Base-by-base conservation (phyloP, 2,329 filamentous ascomycete genomes). In the Penicillium hordei region DNA sequence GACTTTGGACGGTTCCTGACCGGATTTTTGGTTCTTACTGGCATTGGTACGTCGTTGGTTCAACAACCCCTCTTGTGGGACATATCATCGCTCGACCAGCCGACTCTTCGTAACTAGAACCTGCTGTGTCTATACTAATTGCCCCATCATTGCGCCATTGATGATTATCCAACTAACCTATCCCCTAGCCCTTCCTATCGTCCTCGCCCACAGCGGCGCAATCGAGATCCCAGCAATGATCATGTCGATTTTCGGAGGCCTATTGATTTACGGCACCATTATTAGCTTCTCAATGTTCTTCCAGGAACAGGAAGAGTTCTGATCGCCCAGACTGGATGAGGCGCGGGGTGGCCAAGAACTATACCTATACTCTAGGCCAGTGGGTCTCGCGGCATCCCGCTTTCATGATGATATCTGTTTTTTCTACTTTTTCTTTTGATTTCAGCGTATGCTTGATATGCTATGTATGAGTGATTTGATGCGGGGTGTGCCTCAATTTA, bases 231-330 rank as follows among this genome's bases (percentile, higher is more conserved):
- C 91, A 52, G 94, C 94, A 48, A 96, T 96, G 87, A 80, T 91
- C 73, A 99, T 99, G 94, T 95, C 90, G 52, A 89, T 99, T 68
- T 79, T 93, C 52, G 94, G 94, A 29, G 94, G 94, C 52, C 81
- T 97, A 59, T 80, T 99, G 73, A 99, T 99, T 74, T 99, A 99
- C 78, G 91, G 91, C 57, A 99, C 94, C 48, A 97, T 99, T 73
- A 95, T 99, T 78, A 94, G 90, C 79, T 99, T 99, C 77, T 89
- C 90, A 65, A 90, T 97, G 87, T 99, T 97, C 81, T 99, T 99
- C 82, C 89, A 93, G 74, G 93, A 97, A 77, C 92, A 97, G 75
- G 90, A 96, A 72, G 94, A 97, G 69, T 99, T 97, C 76, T 97
- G 61, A 72, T 60, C 17, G 51, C 39, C 13, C 23, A 39, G 40